Percentiles rank a stretch among this genome's conserved stretches.
Evolutionary conservation across 257 asterid species (phyloP).

Genomic region (Osmanthus fragrans): DNA sequence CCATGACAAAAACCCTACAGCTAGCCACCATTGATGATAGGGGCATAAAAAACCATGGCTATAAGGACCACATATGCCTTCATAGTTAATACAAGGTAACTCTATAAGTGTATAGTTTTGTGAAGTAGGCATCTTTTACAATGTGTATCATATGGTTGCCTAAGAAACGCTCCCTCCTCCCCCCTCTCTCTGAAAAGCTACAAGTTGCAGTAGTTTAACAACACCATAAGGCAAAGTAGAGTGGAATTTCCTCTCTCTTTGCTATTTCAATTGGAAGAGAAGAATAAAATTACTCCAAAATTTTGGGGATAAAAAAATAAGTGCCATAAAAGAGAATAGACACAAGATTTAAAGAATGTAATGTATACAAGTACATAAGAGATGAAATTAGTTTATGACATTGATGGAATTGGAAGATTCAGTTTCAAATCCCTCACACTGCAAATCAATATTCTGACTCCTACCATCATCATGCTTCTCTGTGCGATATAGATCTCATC

Average conservation of each 20-base stretch:
- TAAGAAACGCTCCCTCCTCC: background rate
- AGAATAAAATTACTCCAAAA: background rate
- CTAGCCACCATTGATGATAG: background rate
- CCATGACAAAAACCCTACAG: background rate
- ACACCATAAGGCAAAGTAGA: background rate
- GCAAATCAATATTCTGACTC: background rate
- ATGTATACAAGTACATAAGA: too few relatives aligned
- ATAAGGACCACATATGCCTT: too few relatives aligned
- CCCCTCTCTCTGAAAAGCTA: background rate
- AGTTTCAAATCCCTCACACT: background rate
- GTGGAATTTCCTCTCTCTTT: background rate
- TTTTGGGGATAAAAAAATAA: background rate
- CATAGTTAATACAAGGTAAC: too few relatives aligned
- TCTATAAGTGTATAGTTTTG: too few relatives aligned
- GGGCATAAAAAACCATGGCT: background rate
- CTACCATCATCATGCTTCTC: background rate
- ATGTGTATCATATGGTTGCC: too few relatives aligned
- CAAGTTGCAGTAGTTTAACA: background rate
- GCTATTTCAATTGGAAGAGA: background rate
- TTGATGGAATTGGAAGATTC: background rate
- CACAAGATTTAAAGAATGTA: background rate
- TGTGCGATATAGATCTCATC: too few relatives aligned
- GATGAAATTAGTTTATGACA: background rate
- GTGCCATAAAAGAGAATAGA: background rate
- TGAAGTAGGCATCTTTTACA: too few relatives aligned